Evolutionary conservation across 306 rosid genomes (phyloP).

Genomic region (Erythrophleum fordii): DNA sequence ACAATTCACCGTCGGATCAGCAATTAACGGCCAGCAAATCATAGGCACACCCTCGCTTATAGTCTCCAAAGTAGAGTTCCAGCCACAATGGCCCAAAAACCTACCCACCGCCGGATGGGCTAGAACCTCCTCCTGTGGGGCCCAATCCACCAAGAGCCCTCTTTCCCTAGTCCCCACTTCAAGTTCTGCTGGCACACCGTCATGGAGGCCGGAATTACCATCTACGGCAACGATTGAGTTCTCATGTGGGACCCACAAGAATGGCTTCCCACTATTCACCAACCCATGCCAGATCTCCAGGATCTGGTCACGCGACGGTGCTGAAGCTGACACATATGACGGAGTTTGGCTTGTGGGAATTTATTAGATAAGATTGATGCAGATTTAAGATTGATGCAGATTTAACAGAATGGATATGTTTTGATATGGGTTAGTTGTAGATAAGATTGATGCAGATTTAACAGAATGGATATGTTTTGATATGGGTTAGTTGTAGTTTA

Average conservation of each 20-base stretch:
- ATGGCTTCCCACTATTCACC: conserved; percentile 25
- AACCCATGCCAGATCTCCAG: conserved; percentile 41
- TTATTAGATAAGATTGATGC: no score
- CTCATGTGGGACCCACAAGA: conserved; percentile 24
- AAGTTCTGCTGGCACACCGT: not conserved
- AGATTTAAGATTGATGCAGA: no score
- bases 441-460: no score
- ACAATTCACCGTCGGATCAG: conserved; percentile 40
- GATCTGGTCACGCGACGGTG: conserved; percentile 3
- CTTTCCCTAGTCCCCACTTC: no score
- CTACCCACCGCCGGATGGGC: conserved; percentile 48
- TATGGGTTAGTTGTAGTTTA: no score
- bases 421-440: no score
- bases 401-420: no score
- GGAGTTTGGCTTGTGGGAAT: conserved; percentile 22
- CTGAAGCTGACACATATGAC: conserved; percentile 39
- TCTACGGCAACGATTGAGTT: not conserved
- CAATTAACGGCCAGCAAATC: conserved; percentile 39
- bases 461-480: no score
- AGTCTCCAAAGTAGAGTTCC: conserved; percentile 52
- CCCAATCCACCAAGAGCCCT: conserved; percentile 50
- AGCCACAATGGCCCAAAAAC: conserved; percentile 47
- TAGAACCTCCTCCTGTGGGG: conserved; percentile 43
- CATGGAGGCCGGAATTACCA: not conserved
- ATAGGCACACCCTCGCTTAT: conserved; percentile 44